Conservation (phyloP, 2,329 filamentous ascomycete species). For the Epichloe gansuensis region DNA sequence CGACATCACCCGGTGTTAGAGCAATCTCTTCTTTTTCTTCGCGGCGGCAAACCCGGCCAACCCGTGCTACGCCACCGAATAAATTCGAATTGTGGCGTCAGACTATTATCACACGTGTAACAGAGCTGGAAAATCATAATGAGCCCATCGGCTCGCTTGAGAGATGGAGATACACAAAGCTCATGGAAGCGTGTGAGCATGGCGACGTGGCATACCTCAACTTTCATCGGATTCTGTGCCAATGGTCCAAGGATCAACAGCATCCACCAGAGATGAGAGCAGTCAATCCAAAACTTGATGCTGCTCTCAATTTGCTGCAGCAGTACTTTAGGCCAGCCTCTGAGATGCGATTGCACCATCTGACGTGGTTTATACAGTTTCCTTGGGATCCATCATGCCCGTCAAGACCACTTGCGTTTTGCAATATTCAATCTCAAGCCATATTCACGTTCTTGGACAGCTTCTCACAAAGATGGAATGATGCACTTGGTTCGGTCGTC, state of each 20-base stretch:
- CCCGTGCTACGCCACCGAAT: neutral
- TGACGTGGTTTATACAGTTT: constrained; percentile 1
- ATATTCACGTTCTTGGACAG: constrained; percentile 14
- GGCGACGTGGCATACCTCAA: constrained; percentile 52
- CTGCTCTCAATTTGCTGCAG: constrained; percentile 9
- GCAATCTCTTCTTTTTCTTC: neutral
- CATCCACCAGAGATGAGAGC: constrained; percentile 13
- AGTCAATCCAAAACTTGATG: constrained; percentile 9
- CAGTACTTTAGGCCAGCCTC: neutral
- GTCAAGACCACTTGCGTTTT: neutral
- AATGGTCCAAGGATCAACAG: constrained; percentile 33
- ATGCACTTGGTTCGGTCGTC: constrained; percentile 6
- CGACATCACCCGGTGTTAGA: neutral
- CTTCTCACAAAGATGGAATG: constrained; percentile 14
- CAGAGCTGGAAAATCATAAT: neutral
- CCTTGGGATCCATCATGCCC: neutral
- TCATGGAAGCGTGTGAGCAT: constrained; percentile 41
- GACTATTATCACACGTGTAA: neutral
- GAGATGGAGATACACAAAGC: constrained; percentile 36
- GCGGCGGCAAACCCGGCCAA: neutral
- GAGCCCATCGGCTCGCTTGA: constrained; percentile 24
- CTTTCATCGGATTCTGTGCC: constrained; percentile 53
- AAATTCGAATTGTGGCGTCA: neutral
- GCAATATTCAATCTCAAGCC: neutral
- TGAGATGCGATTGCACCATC: neutral